Conservation (phyloP, 345 rosid species). For the Ceriops decandra region DNA sequence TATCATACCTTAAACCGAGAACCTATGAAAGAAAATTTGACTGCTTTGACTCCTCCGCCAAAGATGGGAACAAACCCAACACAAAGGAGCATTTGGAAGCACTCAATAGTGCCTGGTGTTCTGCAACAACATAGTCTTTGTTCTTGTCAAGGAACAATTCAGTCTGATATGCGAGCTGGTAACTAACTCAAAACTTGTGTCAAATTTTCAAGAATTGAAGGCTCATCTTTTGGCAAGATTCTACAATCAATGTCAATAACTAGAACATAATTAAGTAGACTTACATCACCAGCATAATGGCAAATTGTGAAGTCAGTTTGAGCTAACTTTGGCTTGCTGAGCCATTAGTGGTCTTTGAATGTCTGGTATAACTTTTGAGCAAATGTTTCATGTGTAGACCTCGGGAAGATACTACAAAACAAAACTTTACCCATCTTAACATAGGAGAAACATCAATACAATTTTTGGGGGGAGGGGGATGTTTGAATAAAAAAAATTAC, state of each 20-base stretch:
- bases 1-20: constrained; percentile 87
- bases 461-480: not conserved
- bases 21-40: constrained; percentile 98
- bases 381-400: constrained; percentile 97
- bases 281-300: constrained; percentile 98
- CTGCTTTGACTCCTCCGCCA: constrained; percentile 78
- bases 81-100: constrained; percentile 90
- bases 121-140: constrained; percentile 97
- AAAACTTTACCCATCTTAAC: constrained; percentile 23
- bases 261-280: constrained; percentile 20
- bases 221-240: constrained; percentile 1
- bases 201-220: constrained; percentile 5
- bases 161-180: constrained; percentile 94
- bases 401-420: constrained; percentile 85
- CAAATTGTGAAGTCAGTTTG: constrained; percentile 97
- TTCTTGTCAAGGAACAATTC: constrained; percentile 93
- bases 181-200: constrained; percentile 11
- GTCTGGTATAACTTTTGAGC: constrained; percentile 98
- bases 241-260: not conserved
- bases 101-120: constrained; percentile 85
- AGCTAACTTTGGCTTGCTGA: constrained; percentile 90
- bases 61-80: constrained; percentile 66
- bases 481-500: constrained; percentile 5
- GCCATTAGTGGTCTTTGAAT: constrained; percentile 83
- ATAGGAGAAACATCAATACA: constrained; percentile 1